Conservation (phyloP, 257 asterid species). For the Nicotiana knightiana region DNA sequence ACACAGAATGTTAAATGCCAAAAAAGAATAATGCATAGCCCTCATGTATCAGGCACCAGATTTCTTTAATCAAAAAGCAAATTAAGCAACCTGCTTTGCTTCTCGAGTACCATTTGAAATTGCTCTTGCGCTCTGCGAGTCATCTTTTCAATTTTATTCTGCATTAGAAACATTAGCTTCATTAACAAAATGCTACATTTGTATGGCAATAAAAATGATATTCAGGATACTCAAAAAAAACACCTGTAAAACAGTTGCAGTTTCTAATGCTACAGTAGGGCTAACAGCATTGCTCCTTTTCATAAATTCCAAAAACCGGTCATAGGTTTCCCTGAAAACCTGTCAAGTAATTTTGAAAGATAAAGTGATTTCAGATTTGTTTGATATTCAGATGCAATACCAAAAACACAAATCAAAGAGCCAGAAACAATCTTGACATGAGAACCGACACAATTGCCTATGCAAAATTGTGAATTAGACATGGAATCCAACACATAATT, state of each 20-base stretch:
- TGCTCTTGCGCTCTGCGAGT: conserved; percentile 98
- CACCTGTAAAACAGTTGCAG: conserved; percentile 97
- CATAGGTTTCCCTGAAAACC: conserved; percentile 84
- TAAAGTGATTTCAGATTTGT: neutral
- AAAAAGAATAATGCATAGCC: neutral
- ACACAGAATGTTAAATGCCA: neutral
- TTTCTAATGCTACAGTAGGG: conserved; percentile 91
- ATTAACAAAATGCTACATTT: conserved; percentile 13
- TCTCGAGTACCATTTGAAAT: conserved; percentile 92
- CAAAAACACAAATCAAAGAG: neutral
- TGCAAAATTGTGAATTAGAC: neutral
- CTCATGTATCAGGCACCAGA: neutral
- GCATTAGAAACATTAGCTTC: conserved; percentile 39
- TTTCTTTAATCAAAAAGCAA: conserved; percentile 5
- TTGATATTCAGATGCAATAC: neutral
- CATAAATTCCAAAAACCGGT: conserved; percentile 69
- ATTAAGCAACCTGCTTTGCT: conserved; percentile 78
- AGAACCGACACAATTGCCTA: neutral
- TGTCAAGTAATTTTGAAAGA: conserved; percentile 21
- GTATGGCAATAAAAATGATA: neutral
- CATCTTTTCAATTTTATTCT: conserved; percentile 91
- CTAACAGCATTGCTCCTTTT: conserved; percentile 95
- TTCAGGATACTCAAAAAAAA: neutral
- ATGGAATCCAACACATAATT: neutral
- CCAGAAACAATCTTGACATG: neutral